Conservation (phyloP, 2,329 filamentous ascomycete genomes). For the Metarhizium album region DNA sequence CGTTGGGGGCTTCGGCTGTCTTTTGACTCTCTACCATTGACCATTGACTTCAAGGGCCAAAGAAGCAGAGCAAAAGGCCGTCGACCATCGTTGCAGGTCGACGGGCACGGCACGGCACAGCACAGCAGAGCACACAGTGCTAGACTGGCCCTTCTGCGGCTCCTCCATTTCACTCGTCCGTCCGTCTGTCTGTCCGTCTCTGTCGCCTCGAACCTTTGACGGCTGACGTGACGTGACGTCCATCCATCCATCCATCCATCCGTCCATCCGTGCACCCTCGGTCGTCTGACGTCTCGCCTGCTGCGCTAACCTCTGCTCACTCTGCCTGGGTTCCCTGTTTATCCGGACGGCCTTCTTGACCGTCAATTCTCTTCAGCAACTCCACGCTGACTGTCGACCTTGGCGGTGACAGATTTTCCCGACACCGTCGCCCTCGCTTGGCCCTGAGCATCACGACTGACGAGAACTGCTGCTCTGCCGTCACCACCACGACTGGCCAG, state of each 20-base stretch:
- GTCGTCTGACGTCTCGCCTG: background rate
- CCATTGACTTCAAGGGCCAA: background rate
- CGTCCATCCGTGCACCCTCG: slow-evolving; percentile 1
- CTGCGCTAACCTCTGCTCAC: background rate
- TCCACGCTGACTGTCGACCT: background rate
- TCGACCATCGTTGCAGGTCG: background rate
- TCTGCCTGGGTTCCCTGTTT: background rate
- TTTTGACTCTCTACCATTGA: background rate
- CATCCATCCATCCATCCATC: slow-evolving; percentile 1
- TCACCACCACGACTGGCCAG: too few relatives aligned
- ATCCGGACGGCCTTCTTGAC: slow-evolving; percentile 3
- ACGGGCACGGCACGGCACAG: background rate
- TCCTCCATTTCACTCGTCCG: background rate
- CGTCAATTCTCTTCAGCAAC: slow-evolving; percentile 1
- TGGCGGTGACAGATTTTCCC: background rate
- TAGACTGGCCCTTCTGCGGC: background rate
- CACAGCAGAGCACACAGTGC: too few relatives aligned
- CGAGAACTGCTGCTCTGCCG: background rate
- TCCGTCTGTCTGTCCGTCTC: too few relatives aligned
- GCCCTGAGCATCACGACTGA: background rate
- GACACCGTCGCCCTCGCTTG: background rate
- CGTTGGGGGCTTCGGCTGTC: background rate
- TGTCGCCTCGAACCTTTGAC: background rate
- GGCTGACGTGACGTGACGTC: background rate
- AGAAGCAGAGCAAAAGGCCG: background rate